Evolutionary conservation across 2,329 filamentous ascomycete genomes (phyloP), one percentile per base, ranked within the genome.

Genomic region (Fusarium multiceps): DNA sequence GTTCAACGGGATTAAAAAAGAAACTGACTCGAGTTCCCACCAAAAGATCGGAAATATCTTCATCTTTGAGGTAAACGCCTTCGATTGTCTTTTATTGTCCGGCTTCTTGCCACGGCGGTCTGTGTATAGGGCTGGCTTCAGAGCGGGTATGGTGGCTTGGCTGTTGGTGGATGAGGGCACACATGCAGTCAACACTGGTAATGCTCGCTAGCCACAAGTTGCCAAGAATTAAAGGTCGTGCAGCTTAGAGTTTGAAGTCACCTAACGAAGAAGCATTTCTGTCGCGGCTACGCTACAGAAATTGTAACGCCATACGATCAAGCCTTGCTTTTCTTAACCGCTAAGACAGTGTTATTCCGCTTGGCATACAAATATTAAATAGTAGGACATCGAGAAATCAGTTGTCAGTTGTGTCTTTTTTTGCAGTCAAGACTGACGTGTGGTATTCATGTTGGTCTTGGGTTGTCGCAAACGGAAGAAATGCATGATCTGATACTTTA

Each of bases 351-450:
- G 34, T 37, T n/a, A n/a, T 37, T 11, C 10, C 34, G 5, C 3
- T 37, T n/a, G 18, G 18, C 10, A 37, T n/a, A 6, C 34, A 37
- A 37, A 7, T 6, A 10, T n/a, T 11, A n/a, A n/a, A 5, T 37
- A 5, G 2, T 18, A n/a, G 9, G 6, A 5, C 16, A 6, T 4
- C 9, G 23, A 14, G 3, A 23, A 20, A 16, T 7, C n/a, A 2
- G 32, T 5, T 5, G 11, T 40, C 18, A 23, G 32, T 6, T 14
- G 20, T 16, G 3, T 20, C 20, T 4, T 14, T 14, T 5, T 37
- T 3, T 3, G 9, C 13, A 3, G 6, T 9, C 23, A 18, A 28
- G 23, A 6, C 4, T 6, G 8, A 11, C 16, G 5, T 37, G 34
- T 37, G 34, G 34, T 12, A 37, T 37, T 37, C 34, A 10, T 20